A percentile compares a stretch with the other conserved stretches of the same genome.
Evolutionary conservation across 163 green algal species (phyloP).

Genomic region (Chlamydomonas reinhardtii): DNA sequence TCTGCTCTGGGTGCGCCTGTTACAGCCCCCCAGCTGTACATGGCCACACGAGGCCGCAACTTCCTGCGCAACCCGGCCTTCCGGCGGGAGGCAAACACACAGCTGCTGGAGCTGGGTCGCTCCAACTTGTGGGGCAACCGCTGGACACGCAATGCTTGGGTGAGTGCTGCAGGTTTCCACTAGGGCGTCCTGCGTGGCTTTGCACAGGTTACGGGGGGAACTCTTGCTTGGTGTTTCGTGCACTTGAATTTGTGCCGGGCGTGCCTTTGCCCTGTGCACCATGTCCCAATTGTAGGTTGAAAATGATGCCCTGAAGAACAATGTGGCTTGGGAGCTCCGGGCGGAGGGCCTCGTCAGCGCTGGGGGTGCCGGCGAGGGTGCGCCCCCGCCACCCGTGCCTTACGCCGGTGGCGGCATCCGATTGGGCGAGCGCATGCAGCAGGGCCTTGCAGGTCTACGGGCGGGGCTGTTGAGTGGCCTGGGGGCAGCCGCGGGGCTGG

Average conservation of each 20-base stretch:
- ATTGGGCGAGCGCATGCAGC: not conserved
- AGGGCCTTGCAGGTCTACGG: not conserved
- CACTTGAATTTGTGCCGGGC: no score
- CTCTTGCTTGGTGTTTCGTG: no score
- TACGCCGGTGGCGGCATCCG: conserved; percentile 3
- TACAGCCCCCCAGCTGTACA: conserved; percentile 9
- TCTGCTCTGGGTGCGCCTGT: not conserved
- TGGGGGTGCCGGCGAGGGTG: no score
- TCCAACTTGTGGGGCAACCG: not conserved
- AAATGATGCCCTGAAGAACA: not conserved
- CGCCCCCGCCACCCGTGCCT: not conserved
- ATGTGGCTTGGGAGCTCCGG: not conserved
- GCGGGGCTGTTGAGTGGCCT: not conserved
- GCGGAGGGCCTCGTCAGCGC: not conserved
- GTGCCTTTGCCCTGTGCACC: no score
- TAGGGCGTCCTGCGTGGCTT: not conserved
- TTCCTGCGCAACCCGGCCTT: conserved; percentile 39
- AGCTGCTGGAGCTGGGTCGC: conserved; percentile 12
- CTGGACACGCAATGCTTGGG: conserved; percentile 27
- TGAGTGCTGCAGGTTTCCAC: no score
- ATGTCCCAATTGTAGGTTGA: not conserved
- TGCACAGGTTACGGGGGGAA: no score
- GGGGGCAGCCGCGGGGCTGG: not conserved
- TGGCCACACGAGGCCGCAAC: conserved; percentile 31
- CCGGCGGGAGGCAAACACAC: conserved; percentile 4